Evolutionary conservation across 305 asterid species (phyloP).

Genomic region (Solanum aculeatissimum): DNA sequence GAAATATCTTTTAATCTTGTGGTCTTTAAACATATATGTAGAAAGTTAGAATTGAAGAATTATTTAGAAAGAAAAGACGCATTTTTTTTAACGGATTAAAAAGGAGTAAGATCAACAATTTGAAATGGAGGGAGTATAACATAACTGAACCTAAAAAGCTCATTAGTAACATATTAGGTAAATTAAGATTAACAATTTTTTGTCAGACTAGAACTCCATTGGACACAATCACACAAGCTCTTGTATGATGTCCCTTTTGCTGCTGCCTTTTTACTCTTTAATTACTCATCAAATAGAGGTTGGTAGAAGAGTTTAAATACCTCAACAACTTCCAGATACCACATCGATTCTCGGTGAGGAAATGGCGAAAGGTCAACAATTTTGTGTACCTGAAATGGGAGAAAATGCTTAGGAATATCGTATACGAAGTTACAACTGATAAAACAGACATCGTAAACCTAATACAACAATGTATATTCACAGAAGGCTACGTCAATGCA

Average conservation of each 20-base stretch:
- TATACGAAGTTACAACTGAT: background rate
- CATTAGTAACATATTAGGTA: background rate
- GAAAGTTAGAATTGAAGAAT: background rate
- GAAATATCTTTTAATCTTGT: too few species aligned
- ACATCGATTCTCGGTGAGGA: constrained; percentile 86
- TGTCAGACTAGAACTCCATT: background rate
- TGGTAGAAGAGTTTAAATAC: constrained; percentile 65
- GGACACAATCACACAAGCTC: background rate
- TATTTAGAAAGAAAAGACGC: background rate
- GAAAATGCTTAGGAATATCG: background rate
- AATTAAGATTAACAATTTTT: background rate
- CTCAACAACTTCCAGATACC: constrained; percentile 90
- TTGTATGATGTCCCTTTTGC: background rate
- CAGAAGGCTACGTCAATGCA: background rate
- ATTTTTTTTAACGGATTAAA: background rate
- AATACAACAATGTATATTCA: background rate
- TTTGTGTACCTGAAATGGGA: constrained; percentile 69
- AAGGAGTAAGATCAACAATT: background rate
- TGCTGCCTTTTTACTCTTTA: background rate
- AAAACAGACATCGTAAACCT: background rate
- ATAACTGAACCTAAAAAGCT: background rate
- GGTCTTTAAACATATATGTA: background rate
- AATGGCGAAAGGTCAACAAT: constrained; percentile 58
- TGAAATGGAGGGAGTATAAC: background rate
- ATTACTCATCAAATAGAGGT: constrained; percentile 34